phyloP scores from a whole-genome alignment of 306 rosid genomes.

The Medicago arabica region DNA sequence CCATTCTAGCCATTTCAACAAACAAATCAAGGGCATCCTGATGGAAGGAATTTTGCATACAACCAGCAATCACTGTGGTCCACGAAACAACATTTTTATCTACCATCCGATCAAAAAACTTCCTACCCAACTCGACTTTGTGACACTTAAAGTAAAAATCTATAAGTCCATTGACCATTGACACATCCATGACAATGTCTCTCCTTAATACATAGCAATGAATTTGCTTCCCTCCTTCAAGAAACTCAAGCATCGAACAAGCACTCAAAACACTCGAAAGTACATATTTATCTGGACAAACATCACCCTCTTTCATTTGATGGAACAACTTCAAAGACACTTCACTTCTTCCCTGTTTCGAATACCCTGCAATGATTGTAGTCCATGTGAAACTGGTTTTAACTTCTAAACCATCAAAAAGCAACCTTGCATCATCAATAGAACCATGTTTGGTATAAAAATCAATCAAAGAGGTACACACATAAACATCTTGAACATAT shows the following conservation, averaged over 20 bases:
- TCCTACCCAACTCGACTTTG: constrained; percentile 60
- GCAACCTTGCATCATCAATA: constrained; percentile 66
- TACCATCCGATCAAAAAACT: constrained; percentile 56
- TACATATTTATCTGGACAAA: constrained; percentile 70
- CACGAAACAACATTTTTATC: constrained; percentile 75
- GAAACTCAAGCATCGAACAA: constrained; percentile 69
- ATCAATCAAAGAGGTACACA: constrained; percentile 74
- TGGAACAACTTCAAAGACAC: constrained; percentile 68
- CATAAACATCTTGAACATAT: constrained; percentile 72
- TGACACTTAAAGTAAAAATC: constrained; percentile 85
- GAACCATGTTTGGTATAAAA: constrained; percentile 67
- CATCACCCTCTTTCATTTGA: constrained; percentile 62
- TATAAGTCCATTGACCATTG: constrained; percentile 71
- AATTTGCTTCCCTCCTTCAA: constrained; percentile 80
- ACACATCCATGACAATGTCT: constrained; percentile 68
- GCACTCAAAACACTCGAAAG: constrained; percentile 81
- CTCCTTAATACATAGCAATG: constrained; percentile 76
- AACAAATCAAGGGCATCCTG: constrained; percentile 68
- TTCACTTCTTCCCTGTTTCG: constrained; percentile 70
- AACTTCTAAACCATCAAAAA: constrained; percentile 62
- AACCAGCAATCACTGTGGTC: constrained; percentile 94
- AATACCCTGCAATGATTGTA: constrained; percentile 71
- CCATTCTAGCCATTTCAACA: constrained; percentile 64
- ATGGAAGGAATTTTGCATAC: constrained; percentile 83
- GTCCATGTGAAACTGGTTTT: constrained; percentile 81